Evolutionary conservation across 495 filamentous ascomycete genomes (phyloP).

Genomic region (Neurospora discreta): DNA sequence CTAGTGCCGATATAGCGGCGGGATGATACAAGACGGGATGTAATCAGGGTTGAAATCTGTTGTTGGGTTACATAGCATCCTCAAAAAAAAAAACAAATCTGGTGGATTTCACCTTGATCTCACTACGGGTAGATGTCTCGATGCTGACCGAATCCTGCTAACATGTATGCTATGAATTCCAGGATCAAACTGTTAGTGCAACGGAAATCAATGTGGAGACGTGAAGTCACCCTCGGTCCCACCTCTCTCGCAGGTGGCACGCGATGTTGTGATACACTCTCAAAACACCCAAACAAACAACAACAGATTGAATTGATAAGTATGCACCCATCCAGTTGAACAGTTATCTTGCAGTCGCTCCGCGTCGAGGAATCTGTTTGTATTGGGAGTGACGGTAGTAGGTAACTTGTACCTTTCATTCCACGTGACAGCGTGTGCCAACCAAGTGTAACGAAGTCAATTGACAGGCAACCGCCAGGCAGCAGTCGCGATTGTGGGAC

Average conservation of each 20-base stretch:
- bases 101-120: background rate
- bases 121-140: background rate
- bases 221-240: background rate
- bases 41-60: background rate
- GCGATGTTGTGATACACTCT: background rate
- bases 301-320: background rate
- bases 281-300: background rate
- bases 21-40: background rate
- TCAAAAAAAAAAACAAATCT: background rate
- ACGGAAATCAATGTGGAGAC: background rate
- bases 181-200: background rate
- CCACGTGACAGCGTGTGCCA: background rate
- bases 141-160: background rate
- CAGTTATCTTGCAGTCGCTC: background rate
- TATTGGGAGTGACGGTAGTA: background rate
- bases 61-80: background rate
- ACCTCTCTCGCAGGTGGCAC: background rate
- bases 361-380: background rate
- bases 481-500: background rate
- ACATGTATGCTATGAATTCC: background rate
- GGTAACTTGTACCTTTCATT: background rate
- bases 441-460: background rate
- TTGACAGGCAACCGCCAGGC: background rate
- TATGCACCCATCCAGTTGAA: background rate
- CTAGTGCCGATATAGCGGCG: background rate